Evolutionary conservation across 2,329 filamentous ascomycete genomes (phyloP), one percentile per base, ranked within the genome.

Genomic region (Trichoderma oligosporum): DNA sequence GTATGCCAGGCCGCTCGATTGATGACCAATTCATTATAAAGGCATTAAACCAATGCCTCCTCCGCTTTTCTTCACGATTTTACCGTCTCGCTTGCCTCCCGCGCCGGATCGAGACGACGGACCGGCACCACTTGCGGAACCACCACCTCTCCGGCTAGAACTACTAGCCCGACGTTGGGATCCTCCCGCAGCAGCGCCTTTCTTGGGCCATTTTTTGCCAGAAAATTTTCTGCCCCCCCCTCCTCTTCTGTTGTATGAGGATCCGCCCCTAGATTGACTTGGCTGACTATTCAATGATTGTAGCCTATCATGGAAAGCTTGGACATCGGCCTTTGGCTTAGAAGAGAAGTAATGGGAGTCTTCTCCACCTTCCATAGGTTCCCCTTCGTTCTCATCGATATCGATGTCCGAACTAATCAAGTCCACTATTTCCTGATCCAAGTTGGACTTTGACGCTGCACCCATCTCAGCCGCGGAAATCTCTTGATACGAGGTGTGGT

Each of bases 351-450:
- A 83, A 54, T 74, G 76, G 2, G 80, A 83, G 25, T 73, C 65
- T 53, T 74, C 72, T 14, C 72, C 72, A 0, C 70, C 70, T 12
- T 70, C 71, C 1, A 70, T 71, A 7, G 70, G 72, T 1, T 73
- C 71, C 20, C 73, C 68, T 3, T 67, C 72, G 2, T 73, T 70
- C 16, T 76, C 69, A 14, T 75, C 70, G 49, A 67, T 62, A 27
- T 73, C 73, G 16, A 71, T 61, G 22, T 74, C 76, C 2, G 75
- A 77, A 62, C 77, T 79, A 60, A 83, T 77, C 22, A 86, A 72
- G 61, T 85, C 79, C 25, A 85, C 81, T 25, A 84, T 69, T 20
- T 79, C 76, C 56, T 70, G 65, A 45, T 62, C 63, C 12, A 55
- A 31, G 38, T 63, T 69, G 62, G 48, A 63, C 49, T 31, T 60